Conservation (phyloP, 306 rosid genomes). For the Morella rubra region DNA sequence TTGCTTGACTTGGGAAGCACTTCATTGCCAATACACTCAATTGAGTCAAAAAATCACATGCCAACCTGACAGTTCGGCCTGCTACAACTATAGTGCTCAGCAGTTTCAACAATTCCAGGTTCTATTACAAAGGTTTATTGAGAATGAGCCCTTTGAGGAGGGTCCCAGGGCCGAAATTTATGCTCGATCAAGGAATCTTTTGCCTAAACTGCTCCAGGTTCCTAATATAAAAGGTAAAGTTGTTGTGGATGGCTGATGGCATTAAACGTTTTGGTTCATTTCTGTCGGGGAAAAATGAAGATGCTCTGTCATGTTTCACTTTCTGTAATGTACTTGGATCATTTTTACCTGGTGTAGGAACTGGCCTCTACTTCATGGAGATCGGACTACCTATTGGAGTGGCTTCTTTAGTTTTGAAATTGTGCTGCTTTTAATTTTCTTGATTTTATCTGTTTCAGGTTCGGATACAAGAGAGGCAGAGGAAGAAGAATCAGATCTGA, state of each 20-base stretch:
- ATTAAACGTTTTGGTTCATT: neutral
- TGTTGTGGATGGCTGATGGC: slow-evolving; percentile 1
- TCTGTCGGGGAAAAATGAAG: neutral
- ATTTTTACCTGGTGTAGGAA: neutral
- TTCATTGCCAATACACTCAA: slow-evolving; percentile 91
- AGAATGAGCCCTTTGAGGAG: slow-evolving; percentile 91
- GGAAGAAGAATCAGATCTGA: slow-evolving; percentile 51
- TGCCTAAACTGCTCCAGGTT: slow-evolving; percentile 80
- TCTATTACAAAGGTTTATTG: slow-evolving; percentile 83
- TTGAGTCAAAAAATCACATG: slow-evolving; percentile 68
- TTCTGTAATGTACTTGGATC: neutral
- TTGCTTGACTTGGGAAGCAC: slow-evolving; percentile 96
- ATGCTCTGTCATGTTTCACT: neutral
- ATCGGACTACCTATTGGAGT: neutral
- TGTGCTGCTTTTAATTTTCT: slow-evolving; percentile 14
- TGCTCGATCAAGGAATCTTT: slow-evolving; percentile 59
- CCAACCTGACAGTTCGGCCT: slow-evolving; percentile 70
- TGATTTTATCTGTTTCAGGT: slow-evolving; percentile 48
- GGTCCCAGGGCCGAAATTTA: slow-evolving; percentile 73
- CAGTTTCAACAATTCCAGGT: slow-evolving; percentile 94
- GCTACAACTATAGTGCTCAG: slow-evolving; percentile 78
- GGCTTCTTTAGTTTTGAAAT: slow-evolving; percentile 10
- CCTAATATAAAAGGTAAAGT: slow-evolving; percentile 73
- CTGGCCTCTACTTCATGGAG: neutral
- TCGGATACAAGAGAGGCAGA: slow-evolving; percentile 51